A percentile compares a stretch with the other conserved stretches of the same genome.
Evolutionary conservation across 2,329 filamentous ascomycete species (phyloP).

Genomic region (Aspergillus pseudoglaucus): DNA sequence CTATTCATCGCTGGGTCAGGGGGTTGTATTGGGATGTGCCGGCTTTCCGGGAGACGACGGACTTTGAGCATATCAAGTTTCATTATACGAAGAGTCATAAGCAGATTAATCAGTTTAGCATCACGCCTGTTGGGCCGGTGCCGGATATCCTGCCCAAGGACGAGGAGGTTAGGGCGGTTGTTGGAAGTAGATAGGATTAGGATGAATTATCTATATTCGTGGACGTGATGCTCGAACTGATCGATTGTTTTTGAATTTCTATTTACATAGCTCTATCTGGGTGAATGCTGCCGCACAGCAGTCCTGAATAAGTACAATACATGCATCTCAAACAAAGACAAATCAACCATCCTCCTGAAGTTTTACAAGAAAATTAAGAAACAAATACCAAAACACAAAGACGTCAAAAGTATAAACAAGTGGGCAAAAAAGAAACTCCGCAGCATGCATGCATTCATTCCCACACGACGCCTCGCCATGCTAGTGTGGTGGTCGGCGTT

Average conservation of each 20-base stretch:
- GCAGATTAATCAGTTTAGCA: conserved; percentile 60
- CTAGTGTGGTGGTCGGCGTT: conserved; percentile 15
- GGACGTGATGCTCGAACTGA: neutral
- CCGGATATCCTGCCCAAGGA: conserved; percentile 73
- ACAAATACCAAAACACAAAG: conserved; percentile 1
- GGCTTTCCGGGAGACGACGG: conserved; percentile 74
- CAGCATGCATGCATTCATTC: conserved; percentile 17
- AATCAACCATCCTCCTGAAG: neutral
- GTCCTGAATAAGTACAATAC: neutral
- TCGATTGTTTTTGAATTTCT: neutral
- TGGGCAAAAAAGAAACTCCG: conserved; percentile 15
- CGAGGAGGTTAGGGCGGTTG: conserved; percentile 59
- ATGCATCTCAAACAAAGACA: neutral
- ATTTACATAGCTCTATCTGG: neutral
- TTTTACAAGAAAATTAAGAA: neutral
- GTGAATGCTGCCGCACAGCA: neutral
- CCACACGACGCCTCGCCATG: conserved; percentile 28
- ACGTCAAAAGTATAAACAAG: conserved; percentile 4
- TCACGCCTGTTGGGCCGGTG: conserved; percentile 78
- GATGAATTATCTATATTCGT: too few species aligned
- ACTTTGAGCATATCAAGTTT: conserved; percentile 93
- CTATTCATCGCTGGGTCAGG: conserved; percentile 73
- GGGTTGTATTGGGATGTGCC: conserved; percentile 75
- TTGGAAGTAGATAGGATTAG: conserved; percentile 2
- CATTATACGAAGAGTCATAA: conserved; percentile 62